Evolutionary conservation across 352 stramenopile genomes (phyloP).

Genomic region (Pythium aristosporum): DNA sequence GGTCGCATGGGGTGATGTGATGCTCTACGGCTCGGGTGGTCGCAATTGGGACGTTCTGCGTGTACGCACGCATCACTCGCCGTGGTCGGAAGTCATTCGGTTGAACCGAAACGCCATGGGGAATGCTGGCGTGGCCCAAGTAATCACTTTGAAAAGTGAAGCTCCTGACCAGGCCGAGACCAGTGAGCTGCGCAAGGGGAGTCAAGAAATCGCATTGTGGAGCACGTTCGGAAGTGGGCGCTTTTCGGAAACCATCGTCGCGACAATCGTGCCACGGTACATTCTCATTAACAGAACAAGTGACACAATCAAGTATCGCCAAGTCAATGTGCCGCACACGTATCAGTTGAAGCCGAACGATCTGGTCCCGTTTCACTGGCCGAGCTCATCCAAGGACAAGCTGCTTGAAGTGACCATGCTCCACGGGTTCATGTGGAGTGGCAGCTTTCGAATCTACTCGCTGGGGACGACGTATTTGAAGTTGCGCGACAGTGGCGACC

Average conservation of each 20-base stretch:
- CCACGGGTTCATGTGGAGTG: constrained; percentile 81
- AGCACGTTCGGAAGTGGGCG: constrained; percentile 79
- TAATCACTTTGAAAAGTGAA: constrained; percentile 82
- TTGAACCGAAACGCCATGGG: constrained; percentile 88
- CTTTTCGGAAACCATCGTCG: constrained; percentile 86
- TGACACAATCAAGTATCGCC: constrained; percentile 83
- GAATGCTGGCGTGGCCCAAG: constrained; percentile 84
- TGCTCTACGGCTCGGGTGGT: constrained; percentile 70
- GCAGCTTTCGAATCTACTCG: constrained; percentile 84
- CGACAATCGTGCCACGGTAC: constrained; percentile 83
- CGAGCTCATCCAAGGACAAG: constrained; percentile 70
- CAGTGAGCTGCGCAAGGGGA: constrained; percentile 63
- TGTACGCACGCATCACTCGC: constrained; percentile 69
- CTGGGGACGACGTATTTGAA: constrained; percentile 87
- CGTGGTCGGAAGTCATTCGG: constrained; percentile 84
- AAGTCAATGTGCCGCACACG: constrained; percentile 74
- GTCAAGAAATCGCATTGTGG: constrained; percentile 83
- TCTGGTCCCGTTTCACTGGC: constrained; percentile 84
- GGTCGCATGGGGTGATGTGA: constrained; percentile 75
- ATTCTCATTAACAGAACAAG: constrained; percentile 87
- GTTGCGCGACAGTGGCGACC: constrained; percentile 64
- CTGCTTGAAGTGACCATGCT: constrained; percentile 84
- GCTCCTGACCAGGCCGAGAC: constrained; percentile 52
- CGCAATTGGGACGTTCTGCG: constrained; percentile 85
- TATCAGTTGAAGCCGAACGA: constrained; percentile 73